Evolutionary conservation across 2,329 filamentous ascomycete species (phyloP).

Genomic region (Eutypella sp.): DNA sequence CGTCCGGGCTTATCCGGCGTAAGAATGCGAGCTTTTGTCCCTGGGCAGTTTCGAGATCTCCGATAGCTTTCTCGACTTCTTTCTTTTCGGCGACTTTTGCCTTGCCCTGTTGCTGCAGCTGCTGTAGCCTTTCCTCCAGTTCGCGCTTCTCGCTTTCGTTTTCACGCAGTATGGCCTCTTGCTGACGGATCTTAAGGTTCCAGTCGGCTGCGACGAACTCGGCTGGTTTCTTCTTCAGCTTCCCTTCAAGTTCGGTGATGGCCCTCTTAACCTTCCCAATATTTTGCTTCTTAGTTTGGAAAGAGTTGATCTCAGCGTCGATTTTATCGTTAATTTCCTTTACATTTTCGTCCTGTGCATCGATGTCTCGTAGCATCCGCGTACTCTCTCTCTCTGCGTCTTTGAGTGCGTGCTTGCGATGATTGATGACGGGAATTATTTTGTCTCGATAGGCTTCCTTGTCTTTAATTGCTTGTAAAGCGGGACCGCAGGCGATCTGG

Average conservation of each 20-base stretch:
- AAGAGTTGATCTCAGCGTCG: constrained; percentile 46
- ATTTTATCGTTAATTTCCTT: constrained; percentile 41
- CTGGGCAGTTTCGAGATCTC: constrained; percentile 64
- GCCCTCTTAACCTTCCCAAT: constrained; percentile 40
- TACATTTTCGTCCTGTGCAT: constrained; percentile 36
- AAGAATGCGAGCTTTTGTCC: constrained; percentile 71
- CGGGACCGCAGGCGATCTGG: constrained; percentile 57
- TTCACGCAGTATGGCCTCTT: constrained; percentile 54
- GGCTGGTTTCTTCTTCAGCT: constrained; percentile 55
- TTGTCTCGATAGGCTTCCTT: constrained; percentile 64
- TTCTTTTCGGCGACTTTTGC: constrained; percentile 34
- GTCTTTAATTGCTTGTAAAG: constrained; percentile 59
- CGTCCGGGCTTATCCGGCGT: constrained; percentile 54
- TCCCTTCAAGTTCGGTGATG: constrained; percentile 60
- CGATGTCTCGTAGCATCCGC: constrained; percentile 29
- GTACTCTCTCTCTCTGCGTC: constrained; percentile 49
- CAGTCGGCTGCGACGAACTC: constrained; percentile 66
- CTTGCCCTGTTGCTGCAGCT: constrained; percentile 37
- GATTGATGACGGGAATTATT: constrained; percentile 50
- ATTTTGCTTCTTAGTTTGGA: constrained; percentile 39
- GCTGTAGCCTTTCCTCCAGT: constrained; percentile 27
- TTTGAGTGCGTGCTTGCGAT: constrained; percentile 50
- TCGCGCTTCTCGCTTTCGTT: constrained; percentile 38
- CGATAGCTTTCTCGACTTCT: constrained; percentile 43
- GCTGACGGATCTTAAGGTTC: constrained; percentile 64